Evolutionary conservation across 768 basidiomycete genomes (phyloP), one percentile per base, ranked within the genome.

Genomic region (Kwoniella bestiolae): DNA sequence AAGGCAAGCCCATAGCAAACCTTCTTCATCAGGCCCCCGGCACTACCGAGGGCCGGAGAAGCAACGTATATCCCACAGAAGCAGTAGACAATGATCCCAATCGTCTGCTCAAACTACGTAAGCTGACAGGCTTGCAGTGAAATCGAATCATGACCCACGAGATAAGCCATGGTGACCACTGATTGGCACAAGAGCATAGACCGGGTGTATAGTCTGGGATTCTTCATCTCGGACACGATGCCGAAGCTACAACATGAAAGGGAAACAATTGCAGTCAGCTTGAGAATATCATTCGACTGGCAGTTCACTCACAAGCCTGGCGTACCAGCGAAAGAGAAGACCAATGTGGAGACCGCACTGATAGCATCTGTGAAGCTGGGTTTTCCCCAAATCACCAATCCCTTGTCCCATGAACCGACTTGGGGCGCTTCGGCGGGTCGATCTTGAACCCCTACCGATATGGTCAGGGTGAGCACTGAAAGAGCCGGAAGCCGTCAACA

Each of bases 151-250:
- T 47, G 11, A 59, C 67, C 59, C 58, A 69, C 68, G 23, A 71
- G 49, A 47, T 75, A 75, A 3, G 63, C 51, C 18, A 67, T 49
- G 5, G 70, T 78, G 45, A 77, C 67, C 62, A 78, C 67, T 3
- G 56, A 34, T 63, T 77, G 74, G 47, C 69, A 73, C 4, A 68
- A 47, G 49, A 76, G 49, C 50, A 81, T 61, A 16, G 73, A 65
- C 60, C 72, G 75, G 53, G 70, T 77, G 74, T 75, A 82, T 44
- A 78, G 70, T 29, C 66, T 68, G 6, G 74, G 79, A 52, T 75
- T 59, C 32, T 69, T 64, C 81, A 83, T 81, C 68, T 83, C 82
- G 14, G 77, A 75, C 35, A 74, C 69, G 47, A 80, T 63, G 45
- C 35, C 41, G 57, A 70, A 56, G 44, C 34, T 35, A 35, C 34